phyloP scores from a whole-genome alignment of 257 asterid genomes.

The Ehretia macrophylla region DNA sequence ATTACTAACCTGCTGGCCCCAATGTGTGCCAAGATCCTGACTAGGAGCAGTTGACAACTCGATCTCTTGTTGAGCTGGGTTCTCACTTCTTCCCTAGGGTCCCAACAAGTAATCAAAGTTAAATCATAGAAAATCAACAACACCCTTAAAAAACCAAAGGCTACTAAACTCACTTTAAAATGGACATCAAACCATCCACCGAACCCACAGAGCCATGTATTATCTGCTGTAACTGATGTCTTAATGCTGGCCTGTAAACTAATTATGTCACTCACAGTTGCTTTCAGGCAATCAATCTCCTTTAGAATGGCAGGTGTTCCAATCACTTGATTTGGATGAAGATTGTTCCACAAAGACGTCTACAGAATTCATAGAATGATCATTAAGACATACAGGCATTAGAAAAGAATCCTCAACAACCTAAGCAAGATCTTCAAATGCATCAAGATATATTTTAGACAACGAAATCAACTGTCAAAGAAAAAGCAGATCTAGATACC shows the following conservation, averaged over 20 bases:
- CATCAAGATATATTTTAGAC: too few species aligned
- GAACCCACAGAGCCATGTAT: constrained; percentile 70
- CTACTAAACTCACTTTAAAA: constrained; percentile 68
- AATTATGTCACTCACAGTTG: constrained; percentile 55
- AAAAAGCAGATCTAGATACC: not conserved
- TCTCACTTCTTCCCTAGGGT: constrained; percentile 54
- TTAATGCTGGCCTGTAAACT: constrained; percentile 50
- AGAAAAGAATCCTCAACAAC: constrained; percentile 3
- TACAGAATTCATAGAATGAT: constrained; percentile 26
- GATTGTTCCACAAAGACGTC: constrained; percentile 88
- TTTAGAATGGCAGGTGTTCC: constrained; percentile 63
- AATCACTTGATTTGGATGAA: constrained; percentile 80
- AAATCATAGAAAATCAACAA: constrained; percentile 1
- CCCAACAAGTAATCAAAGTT: not conserved
- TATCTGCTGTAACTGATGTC: constrained; percentile 62
- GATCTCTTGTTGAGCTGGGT: constrained; percentile 66
- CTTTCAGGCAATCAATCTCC: constrained; percentile 80
- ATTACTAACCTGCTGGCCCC: constrained; percentile 92
- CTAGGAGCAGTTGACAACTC: constrained; percentile 86
- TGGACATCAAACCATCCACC: constrained; percentile 99
- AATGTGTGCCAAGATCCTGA: constrained; percentile 68
- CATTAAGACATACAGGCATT: constrained; percentile 9
- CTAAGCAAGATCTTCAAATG: too few species aligned
- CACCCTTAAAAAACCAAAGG: constrained; percentile 1
- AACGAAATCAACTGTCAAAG: not conserved